Conservation (phyloP, 1,284 basidiomycete genomes). For the Microbotryomycetes sp. region DNA sequence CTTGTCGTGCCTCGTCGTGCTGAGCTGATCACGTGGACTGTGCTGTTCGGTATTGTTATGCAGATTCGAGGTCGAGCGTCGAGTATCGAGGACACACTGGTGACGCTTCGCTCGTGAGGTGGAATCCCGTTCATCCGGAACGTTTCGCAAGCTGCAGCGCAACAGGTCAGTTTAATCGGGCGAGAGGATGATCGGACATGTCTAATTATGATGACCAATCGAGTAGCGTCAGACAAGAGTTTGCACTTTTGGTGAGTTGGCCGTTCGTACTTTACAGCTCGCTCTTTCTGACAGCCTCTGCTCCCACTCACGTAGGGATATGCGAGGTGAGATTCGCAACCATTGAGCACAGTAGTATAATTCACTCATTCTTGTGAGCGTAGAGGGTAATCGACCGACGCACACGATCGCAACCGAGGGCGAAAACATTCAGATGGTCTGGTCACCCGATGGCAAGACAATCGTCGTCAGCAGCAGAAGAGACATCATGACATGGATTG, state of each 20-base stretch:
- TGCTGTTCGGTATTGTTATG: background rate
- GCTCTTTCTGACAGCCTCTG: background rate
- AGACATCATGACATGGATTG: constrained; percentile 21
- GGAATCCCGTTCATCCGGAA: constrained; percentile 28
- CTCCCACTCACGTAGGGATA: constrained; percentile 13
- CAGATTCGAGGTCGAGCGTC: constrained; percentile 13
- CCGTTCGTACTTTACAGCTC: too few relatives aligned
- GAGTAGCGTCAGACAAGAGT: constrained; percentile 14
- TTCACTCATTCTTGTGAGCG: too few relatives aligned
- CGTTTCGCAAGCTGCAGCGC: constrained; percentile 23
- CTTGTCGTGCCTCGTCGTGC: background rate
- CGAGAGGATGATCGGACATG: background rate
- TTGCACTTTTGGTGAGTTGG: constrained; percentile 27
- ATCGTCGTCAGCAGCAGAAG: constrained; percentile 18
- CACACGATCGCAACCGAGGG: constrained; percentile 20
- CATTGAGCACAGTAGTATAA: too few relatives aligned
- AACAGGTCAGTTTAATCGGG: constrained; percentile 5
- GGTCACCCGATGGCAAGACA: constrained; percentile 27
- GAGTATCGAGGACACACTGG: constrained; percentile 26
- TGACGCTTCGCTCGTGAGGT: constrained; percentile 22
- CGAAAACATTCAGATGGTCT: constrained; percentile 27
- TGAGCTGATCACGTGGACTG: background rate
- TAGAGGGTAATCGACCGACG: constrained; percentile 26
- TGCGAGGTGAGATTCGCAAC: constrained; percentile 16
- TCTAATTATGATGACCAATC: background rate